Base-by-base conservation (phyloP, 495 filamentous ascomycete species). In the Podospora sp. region DNA sequence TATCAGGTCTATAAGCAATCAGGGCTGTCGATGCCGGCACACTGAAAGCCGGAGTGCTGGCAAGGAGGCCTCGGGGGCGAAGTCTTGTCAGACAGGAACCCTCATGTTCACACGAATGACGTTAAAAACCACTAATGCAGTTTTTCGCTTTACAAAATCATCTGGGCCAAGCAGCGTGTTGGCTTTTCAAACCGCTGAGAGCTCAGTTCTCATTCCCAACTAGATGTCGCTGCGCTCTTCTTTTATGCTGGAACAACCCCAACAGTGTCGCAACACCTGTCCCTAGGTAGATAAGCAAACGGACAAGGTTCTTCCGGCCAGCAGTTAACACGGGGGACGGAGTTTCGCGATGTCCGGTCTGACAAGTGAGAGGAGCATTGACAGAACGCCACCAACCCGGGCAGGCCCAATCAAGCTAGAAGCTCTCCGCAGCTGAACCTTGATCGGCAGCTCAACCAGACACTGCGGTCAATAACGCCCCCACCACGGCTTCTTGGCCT, bases 401-500 rank as follows among this genome's bases (percentile, higher is more conserved):
- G 33, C 16, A 5, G 29, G 51, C 65, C 69, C 60, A 65, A 74
- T 72, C 63, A 61, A 66, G 66, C 50, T 49, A 36, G 40, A 14
- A 12, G 40, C 40, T 46, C 14, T 46, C 40, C 16, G 40, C 20
- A 57, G 53, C 53, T 57, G 53, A 57, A 57, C 26, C 12, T 25
- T 21, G 21, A 20, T 8, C 53, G 22, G 53, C 53, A 57, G 11
- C 3, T 57, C 21, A 20, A 14, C 53, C 12, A 9, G 53, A 57
- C 22, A 26, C 22, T 25, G 53, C 1, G 53, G 53, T 26, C 22
- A 57, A 27, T 27, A 57, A 27, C 18, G 18, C 60, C 35, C 33
- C 60, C 60, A 22, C 29, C 35, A 50, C 29, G 18, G 18, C 21
- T 21, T 60, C 68, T 61, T 65, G 62, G 67, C 40, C 40, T 46